Percentiles rank a stretch among this genome's conserved stretches.
phyloP scores from a whole-genome alignment of 1,284 basidiomycete species.

The Sutorius eximius region DNA sequence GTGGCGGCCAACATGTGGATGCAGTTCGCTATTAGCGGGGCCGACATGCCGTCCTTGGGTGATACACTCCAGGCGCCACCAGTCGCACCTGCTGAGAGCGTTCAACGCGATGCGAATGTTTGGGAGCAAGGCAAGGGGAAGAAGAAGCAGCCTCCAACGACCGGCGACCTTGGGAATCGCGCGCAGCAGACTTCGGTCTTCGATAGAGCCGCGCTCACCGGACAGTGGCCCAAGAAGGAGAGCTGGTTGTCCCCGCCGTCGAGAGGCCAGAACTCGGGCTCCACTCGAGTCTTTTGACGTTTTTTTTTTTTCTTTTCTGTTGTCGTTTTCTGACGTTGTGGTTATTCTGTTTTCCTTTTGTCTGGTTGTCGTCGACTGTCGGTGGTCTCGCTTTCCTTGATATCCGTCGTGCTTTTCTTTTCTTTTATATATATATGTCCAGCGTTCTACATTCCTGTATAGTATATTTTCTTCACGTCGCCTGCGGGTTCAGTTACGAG shows the following conservation, averaged over 20 bases:
- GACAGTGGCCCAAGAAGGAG: conserved; percentile 38
- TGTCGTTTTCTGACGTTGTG: neutral
- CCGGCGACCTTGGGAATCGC: conserved; percentile 25
- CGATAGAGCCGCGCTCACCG: conserved; percentile 31
- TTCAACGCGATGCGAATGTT: conserved; percentile 8
- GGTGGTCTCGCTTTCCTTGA: conserved; percentile 14
- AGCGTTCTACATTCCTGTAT: conserved; percentile 25
- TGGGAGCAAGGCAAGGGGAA: conserved; percentile 29
- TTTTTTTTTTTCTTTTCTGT: neutral
- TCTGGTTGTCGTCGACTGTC: conserved; percentile 5
- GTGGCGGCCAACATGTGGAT: conserved; percentile 29
- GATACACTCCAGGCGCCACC: conserved; percentile 4
- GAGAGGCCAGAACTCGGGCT: conserved; percentile 34
- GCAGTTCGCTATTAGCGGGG: conserved; percentile 33
- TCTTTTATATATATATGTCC: conserved; percentile 2
- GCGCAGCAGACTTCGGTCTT: conserved; percentile 26
- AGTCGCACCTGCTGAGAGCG: conserved; percentile 1
- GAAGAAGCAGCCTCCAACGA: conserved; percentile 15
- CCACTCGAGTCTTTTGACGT: conserved; percentile 31
- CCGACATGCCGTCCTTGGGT: conserved; percentile 18
- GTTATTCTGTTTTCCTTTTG: neutral
- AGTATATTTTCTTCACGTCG: conserved; percentile 21
- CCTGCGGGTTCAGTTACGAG: conserved; percentile 32
- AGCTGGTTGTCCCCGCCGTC: conserved; percentile 32
- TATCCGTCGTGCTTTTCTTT: neutral